Percentiles rank a stretch among this genome's conserved stretches.
These are phyloP conservation scores for Ophiostoma populinum DNA, from an alignment of 2,329 filamentous ascomycete species.

Conservation along the genomic window DNA sequence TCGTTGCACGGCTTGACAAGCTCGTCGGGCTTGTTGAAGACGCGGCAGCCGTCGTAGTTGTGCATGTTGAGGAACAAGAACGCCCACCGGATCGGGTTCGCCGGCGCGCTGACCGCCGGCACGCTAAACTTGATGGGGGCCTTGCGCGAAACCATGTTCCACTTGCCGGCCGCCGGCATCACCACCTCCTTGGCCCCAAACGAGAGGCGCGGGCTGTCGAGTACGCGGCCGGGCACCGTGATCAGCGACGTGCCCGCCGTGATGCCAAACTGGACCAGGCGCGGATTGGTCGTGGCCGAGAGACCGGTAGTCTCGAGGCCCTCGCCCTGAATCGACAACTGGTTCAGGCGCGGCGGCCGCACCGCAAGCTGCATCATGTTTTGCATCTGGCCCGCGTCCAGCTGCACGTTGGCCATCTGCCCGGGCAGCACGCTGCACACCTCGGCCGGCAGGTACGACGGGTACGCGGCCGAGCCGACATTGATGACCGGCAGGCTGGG, in stretches of 20 bases:
- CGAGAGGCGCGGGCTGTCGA: constrained; percentile 24
- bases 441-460: constrained; percentile 41
- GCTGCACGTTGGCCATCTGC: constrained; percentile 32
- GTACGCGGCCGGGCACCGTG: constrained; percentile 44
- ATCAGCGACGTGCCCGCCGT: constrained; percentile 28
- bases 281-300: constrained; percentile 17
- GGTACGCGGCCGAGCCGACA: constrained; percentile 33
- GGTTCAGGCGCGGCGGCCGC: constrained; percentile 36
- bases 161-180: constrained; percentile 25
- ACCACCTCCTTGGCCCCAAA: constrained; percentile 25
- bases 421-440: constrained; percentile 38
- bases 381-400: constrained; percentile 34
- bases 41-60: too few relatives aligned
- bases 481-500: constrained; percentile 36
- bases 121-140: constrained; percentile 27
- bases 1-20: too few relatives aligned
- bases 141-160: constrained; percentile 33
- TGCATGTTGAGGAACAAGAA: constrained; percentile 14
- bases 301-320: constrained; percentile 34
- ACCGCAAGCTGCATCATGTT: constrained; percentile 46
- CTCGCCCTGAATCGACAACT: constrained; percentile 30
- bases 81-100: too few relatives aligned
- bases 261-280: constrained; percentile 31
- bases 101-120: too few relatives aligned
- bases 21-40: too few relatives aligned